Evolutionary conservation across 257 asterid genomes (phyloP).

Genomic region (Solanum microdontum): DNA sequence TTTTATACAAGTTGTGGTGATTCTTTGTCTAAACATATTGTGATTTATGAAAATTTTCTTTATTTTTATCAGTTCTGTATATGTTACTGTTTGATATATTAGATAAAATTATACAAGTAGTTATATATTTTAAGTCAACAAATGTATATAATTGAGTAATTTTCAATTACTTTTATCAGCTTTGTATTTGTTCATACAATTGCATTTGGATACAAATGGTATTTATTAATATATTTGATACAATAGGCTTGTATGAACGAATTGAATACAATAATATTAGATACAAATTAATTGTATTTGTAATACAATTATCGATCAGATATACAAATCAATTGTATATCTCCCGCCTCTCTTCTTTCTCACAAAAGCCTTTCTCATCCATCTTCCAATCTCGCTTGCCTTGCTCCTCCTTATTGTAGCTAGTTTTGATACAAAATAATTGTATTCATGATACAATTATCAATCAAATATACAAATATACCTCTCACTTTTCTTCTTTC

Average conservation of each 20-base stretch:
- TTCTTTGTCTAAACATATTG: too few relatives aligned
- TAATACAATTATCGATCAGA: too few relatives aligned
- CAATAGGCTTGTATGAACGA: not conserved
- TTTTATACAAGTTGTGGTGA: too few relatives aligned
- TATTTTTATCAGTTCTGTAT: too few relatives aligned
- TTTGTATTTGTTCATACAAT: too few relatives aligned
- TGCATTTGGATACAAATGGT: not conserved
- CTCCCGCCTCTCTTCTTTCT: not conserved
- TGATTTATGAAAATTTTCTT: accelerated
- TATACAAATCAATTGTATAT: not conserved
- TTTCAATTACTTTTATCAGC: too few relatives aligned
- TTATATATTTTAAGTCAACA: too few relatives aligned
- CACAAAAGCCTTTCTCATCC: not conserved
- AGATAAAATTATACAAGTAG: too few relatives aligned
- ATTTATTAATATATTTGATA: too few relatives aligned
- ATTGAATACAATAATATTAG: not conserved
- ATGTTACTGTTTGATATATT: too few relatives aligned
- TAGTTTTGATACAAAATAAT: too few relatives aligned
- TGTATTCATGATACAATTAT: not conserved
- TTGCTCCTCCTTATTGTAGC: not conserved
- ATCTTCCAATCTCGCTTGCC: not conserved
- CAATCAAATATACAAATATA: not conserved
- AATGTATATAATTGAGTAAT: too few relatives aligned
- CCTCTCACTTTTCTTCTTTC: not conserved
- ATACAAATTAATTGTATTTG: not conserved